These are phyloP conservation scores for Macrolepiota albuminosa DNA, from an alignment of 768 basidiomycete species.

Conservation along the genomic window DNA sequence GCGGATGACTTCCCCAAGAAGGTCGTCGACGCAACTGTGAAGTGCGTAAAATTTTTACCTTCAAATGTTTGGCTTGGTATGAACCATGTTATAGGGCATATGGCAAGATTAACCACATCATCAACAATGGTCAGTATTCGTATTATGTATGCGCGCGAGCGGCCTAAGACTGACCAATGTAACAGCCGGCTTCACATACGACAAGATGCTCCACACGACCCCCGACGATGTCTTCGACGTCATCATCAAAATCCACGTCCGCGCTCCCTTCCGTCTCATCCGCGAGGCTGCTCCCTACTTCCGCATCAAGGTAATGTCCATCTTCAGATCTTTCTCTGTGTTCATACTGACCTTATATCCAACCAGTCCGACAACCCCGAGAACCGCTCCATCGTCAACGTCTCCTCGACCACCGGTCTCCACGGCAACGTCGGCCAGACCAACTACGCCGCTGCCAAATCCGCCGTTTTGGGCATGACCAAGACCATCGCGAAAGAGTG, in stretches of 20 bases:
- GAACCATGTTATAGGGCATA: slow-evolving; percentile 46
- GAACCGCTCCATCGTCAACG: slow-evolving; percentile 75
- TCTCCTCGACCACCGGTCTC: slow-evolving; percentile 77
- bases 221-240: slow-evolving; percentile 79
- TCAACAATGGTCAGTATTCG: slow-evolving; percentile 60
- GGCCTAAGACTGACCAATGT: neutral
- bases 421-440: slow-evolving; percentile 86
- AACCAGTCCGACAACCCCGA: slow-evolving; percentile 50
- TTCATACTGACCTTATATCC: neutral
- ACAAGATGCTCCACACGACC: slow-evolving; percentile 86
- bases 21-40: slow-evolving; percentile 69
- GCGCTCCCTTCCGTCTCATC: slow-evolving; percentile 81
- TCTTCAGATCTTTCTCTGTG: neutral
- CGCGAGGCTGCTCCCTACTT: slow-evolving; percentile 83
- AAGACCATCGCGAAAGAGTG: slow-evolving; percentile 89
- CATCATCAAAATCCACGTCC: slow-evolving; percentile 81
- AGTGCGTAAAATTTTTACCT: slow-evolving; percentile 40
- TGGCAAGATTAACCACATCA: slow-evolving; percentile 82
- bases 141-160: neutral
- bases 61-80: neutral
- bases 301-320: slow-evolving; percentile 58
- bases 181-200: slow-evolving; percentile 70
- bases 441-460: slow-evolving; percentile 78
- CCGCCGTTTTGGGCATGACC: slow-evolving; percentile 73
- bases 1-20: slow-evolving; percentile 81